phyloP scores from a whole-genome alignment of 257 asterid genomes.

The Nicotiana noctiflora region DNA sequence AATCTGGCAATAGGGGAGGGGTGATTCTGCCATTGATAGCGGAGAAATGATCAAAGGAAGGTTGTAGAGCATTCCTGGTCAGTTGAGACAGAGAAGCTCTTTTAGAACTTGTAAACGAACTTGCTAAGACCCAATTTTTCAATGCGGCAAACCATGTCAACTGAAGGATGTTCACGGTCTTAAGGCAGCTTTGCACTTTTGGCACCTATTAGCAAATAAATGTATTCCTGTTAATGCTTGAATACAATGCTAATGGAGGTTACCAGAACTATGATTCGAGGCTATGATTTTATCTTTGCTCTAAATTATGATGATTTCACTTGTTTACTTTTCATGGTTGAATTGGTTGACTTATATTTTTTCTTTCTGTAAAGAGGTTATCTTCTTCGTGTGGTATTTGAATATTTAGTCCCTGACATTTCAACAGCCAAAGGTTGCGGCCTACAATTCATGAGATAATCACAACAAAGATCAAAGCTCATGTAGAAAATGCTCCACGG shows the following conservation, averaged over 20 bases:
- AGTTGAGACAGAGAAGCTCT: neutral
- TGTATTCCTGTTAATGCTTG: neutral
- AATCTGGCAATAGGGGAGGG: neutral
- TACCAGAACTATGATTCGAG: neutral
- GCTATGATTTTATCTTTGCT: neutral
- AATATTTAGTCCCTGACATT: slow-evolving; percentile 1
- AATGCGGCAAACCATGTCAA: neutral
- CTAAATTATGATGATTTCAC: neutral
- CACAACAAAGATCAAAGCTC: slow-evolving; percentile 76
- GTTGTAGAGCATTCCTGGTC: neutral
- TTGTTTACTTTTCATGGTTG: neutral
- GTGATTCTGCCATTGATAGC: neutral
- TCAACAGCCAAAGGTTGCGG: slow-evolving; percentile 81
- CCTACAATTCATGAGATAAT: slow-evolving; percentile 90
- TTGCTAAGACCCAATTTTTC: neutral
- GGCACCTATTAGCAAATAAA: neutral
- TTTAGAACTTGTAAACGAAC: neutral
- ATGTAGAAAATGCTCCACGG: slow-evolving; percentile 52
- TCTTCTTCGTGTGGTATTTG: slow-evolving; percentile 8
- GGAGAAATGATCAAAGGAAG: neutral
- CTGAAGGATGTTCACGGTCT: neutral
- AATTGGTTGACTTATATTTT: neutral
- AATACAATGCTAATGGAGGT: neutral
- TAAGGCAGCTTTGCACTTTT: neutral
- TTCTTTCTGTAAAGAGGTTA: neutral